Conservation (phyloP, 2,329 filamentous ascomycete genomes). For the Verticillium isaacii region DNA sequence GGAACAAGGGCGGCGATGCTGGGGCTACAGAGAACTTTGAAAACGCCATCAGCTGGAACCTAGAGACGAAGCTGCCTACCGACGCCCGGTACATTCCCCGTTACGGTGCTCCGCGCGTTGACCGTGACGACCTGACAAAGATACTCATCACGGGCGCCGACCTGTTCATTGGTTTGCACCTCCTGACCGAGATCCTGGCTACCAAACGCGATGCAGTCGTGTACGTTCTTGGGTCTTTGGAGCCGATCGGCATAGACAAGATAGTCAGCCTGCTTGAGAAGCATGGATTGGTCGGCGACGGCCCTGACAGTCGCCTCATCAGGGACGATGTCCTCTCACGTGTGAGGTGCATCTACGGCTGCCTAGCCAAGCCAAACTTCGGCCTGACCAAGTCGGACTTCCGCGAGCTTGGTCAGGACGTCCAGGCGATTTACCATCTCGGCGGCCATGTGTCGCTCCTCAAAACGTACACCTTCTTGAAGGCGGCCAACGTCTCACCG, state of each 20-base stretch:
- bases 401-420: conserved; percentile 14
- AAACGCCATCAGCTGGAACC: conserved; percentile 16
- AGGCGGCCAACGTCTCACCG: conserved; percentile 15
- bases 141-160: conserved; percentile 16
- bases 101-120: conserved; percentile 12
- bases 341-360: conserved; percentile 13
- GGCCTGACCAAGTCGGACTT: conserved; percentile 18
- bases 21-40: conserved; percentile 13
- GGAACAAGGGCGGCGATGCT: conserved; percentile 12
- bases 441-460: conserved; percentile 20
- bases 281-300: conserved; percentile 11
- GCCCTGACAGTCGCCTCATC: conserved; percentile 2
- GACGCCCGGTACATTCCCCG: conserved; percentile 17
- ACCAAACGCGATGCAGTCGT: conserved; percentile 9
- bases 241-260: conserved; percentile 5
- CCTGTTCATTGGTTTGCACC: conserved; percentile 15
- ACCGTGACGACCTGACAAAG: conserved; percentile 11
- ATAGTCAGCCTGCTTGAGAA: conserved; percentile 13
- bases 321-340: conserved; percentile 8
- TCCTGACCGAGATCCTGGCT: conserved; percentile 14
- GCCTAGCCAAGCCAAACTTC: conserved; percentile 14
- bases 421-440: conserved; percentile 20
- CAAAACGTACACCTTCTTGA: conserved; percentile 17
- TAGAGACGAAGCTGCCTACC: conserved; percentile 18
- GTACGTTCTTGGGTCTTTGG: conserved; percentile 15